These are phyloP conservation scores for Kluyveromyces nonfermentans DNA, from an alignment of 805 yeast genomes.

Conservation along the genomic window DNA sequence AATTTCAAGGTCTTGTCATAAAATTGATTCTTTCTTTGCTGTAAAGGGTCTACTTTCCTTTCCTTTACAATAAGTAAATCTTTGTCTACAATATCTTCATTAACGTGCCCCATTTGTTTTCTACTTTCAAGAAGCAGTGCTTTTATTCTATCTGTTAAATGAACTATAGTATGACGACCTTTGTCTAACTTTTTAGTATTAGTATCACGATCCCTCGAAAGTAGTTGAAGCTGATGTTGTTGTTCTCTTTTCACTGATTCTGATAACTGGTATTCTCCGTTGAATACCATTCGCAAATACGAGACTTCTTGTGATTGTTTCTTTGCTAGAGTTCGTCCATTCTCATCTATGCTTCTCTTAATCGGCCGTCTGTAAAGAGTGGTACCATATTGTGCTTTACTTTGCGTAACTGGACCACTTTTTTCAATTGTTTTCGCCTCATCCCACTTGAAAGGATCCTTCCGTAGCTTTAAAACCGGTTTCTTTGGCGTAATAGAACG, in stretches of 20 bases:
- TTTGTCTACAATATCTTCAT: constrained; percentile 8
- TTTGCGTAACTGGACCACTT: constrained; percentile 8
- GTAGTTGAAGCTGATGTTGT: constrained; percentile 16
- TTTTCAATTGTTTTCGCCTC: constrained; percentile 25
- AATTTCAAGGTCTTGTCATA: constrained; percentile 14
- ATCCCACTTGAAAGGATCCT: constrained; percentile 26
- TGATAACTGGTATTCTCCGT: constrained; percentile 31
- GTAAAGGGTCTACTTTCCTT: constrained; percentile 19
- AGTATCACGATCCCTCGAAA: constrained; percentile 14
- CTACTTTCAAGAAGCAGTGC: constrained; percentile 12
- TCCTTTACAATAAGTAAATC: constrained; percentile 24
- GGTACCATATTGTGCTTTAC: constrained; percentile 31
- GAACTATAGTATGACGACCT: constrained; percentile 12
- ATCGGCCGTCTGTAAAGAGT: constrained; percentile 21
- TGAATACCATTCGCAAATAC: constrained; percentile 27
- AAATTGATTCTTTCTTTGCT: constrained; percentile 6
- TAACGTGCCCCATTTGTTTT: background rate
- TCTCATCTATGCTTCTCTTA: constrained; percentile 2
- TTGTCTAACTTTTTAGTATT: constrained; percentile 2
- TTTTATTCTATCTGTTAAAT: constrained; percentile 23
- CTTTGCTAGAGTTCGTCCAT: constrained; percentile 8
- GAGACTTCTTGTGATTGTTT: constrained; percentile 20
- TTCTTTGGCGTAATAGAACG: constrained; percentile 6
- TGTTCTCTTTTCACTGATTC: constrained; percentile 18
- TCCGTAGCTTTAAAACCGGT: constrained; percentile 10